Base-by-base conservation (phyloP, 441 rosid species). In the Raphanus hybrid region DNA sequence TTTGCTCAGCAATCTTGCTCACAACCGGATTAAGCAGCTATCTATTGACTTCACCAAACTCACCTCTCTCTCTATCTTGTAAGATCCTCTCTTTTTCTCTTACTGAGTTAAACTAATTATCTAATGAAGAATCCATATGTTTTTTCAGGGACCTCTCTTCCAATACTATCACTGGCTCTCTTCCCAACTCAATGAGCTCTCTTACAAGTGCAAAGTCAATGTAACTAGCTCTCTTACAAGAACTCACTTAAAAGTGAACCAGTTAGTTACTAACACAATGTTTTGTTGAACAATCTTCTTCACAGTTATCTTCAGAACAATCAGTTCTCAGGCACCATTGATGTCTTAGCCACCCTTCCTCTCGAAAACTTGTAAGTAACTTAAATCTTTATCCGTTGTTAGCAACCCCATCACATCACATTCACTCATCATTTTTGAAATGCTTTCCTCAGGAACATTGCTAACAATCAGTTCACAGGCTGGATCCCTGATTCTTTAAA, bases 281-380 rank as follows among this genome's bases (percentile, higher is more conserved):
- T 66, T 81, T 14, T 76, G 14, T 64, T 70, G 34, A 58, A 9
- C 67, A 48, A 74, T 78, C 7, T 59, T 64, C 10, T 59, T 64
- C 69, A 70, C 84, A 96, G 99, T 89, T 85, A 87, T 84, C 83
- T 96, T 87, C 97, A 96, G 85, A 86, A 87, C 86, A 96, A 94
- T 84, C 95, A 91, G 78, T 87, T 96, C 75, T 74, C 97, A 5
- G 99, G 99, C 77, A 84, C 91, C 80, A 88, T 96, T 59, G 84
- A 91, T 85, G 81, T 85, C 74, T 93, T 96, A 55, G 97, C 96
- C 26, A 80, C 63, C 81, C 97, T 96, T 73, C 92, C 97, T 64
- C 96, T 96, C 26, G 83, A 86, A 29, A 90, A 66, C 77, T 85
- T 96, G 99, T 96, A 90, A 45, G 99, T 10, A 75, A 71, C 88